Evolutionary conservation across 129 eudicot species (phyloP), one percentile per base, ranked within the genome.

Genomic region (Dittrichia graveolens): DNA sequence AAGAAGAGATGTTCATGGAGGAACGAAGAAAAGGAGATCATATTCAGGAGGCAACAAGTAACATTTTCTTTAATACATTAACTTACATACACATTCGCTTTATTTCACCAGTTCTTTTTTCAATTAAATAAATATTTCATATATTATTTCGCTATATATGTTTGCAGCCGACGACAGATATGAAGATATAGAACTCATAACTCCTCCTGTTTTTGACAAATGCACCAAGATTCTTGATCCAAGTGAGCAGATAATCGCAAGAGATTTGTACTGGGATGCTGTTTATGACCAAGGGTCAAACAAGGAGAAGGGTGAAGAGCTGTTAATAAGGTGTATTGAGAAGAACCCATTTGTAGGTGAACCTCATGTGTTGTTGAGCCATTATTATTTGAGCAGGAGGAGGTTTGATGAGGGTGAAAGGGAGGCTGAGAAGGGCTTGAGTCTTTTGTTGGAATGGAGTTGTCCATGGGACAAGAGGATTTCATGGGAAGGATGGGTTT

Each of bases 401-500:
- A 71, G 88, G 78, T 94, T 74, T 48, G 98, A 94, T 59, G 95
- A 88, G 72, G 97, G 87, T 4, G 95, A 85, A 56, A 74, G 6
- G 31, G 96, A 81, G 78, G 86, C 81, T 37, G 85, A 81, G 72
- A 75, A 65, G 71, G 98, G 98, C 14, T 56, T 94, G 65, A 82
- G 80, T 31, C 73, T 85, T 14, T 47, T 94, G 75, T 24, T 94
- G 79, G 97, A 90, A 56, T 94, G 98, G 96, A 97, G 93, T n/a
- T 87, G 97, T 66, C 93, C 93, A 35, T 94, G 98, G 98, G 98
- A 94, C 74, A 90, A 94, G 56, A 84, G 98, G 71, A 83, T 84
- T 80, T 78, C 93, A 56, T 94, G 97, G 98, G 93, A 90, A 81
- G 98, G 97, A 2, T 94, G 97, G 98, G 79, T 94, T 71, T 91